Base-by-base conservation (phyloP, 2,329 filamentous ascomycete genomes). In the Trichoderma aggressivum region DNA sequence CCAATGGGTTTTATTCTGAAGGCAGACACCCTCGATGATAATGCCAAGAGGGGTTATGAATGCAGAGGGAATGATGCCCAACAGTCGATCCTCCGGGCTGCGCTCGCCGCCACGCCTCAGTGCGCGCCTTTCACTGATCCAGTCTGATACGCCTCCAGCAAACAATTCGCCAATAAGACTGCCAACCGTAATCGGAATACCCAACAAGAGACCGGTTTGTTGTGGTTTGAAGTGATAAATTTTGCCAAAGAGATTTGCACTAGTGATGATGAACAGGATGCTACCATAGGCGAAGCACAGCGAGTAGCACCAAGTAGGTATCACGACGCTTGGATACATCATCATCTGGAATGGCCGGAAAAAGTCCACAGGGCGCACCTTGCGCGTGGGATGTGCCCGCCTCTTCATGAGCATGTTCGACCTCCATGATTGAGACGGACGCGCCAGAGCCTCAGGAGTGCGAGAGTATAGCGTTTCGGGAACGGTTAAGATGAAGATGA, bases 391-490 rank as follows among this genome's bases (percentile, higher is more conserved):
- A 43, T 68, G 65, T 60, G 65, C 65, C 34, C 65, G 43, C 59
- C 65, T 50, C 65, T 58, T 60, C 65, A 68, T 60, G 3, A 68
- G 65, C 65, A 68, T 68, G 7, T 68, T 68, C 11, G 65, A 68
- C 65, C 11, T 68, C 65, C 65, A 68, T n/a, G 65, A 68, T 21
- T 60, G 36, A 0, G 65, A 68, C 16, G 65, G 65, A 12, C 65
- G 65, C 14, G 65, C 65, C 28, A 68, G 12, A 50, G 65, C 65
- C 10, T n/a, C 65, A 34, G 65, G 36, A 18, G 65, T 68, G 7
- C 65, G 65, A n/a, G 65, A 68, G 26, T 68, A 68, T 12, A 68
- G 55, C 14, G 65, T 68, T 30, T 68, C 65, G 8, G 65, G 65
- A 11, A 68, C 65, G 7, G 65, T 68, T 0, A 68, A 26, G 12